Conservation (phyloP, 2,329 filamentous ascomycete species). For the Aureobasidium subglaciale region DNA sequence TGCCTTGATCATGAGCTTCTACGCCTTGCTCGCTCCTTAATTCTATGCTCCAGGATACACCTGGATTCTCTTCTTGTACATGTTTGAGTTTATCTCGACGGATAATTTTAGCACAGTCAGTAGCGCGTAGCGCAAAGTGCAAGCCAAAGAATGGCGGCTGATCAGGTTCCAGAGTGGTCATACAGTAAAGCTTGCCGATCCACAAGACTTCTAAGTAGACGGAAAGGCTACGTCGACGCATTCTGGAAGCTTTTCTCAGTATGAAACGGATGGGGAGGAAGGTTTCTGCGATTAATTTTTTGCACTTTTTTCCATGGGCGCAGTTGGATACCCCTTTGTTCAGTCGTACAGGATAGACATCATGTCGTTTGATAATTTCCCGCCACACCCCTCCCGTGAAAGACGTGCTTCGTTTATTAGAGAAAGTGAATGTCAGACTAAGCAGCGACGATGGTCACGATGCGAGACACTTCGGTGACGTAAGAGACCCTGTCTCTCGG, state of each 20-base stretch:
- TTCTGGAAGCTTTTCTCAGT: background rate
- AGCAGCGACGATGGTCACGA: too few relatives aligned
- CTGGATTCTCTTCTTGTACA: background rate
- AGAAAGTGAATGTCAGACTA: too few relatives aligned
- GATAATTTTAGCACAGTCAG: background rate
- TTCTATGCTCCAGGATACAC: background rate
- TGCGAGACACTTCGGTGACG: background rate
- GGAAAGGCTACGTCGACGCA: background rate
- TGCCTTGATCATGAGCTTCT: conserved; percentile 17
- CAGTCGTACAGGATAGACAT: background rate
- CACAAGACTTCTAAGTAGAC: too few relatives aligned
- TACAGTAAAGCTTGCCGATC: background rate
- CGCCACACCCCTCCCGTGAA: background rate
- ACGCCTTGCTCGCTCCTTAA: background rate
- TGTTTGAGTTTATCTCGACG: background rate
- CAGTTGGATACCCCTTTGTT: conserved; percentile 1
- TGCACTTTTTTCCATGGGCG: too few relatives aligned
- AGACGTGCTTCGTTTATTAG: too few relatives aligned
- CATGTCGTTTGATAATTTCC: background rate
- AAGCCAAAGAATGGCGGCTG: background rate
- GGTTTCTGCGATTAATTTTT: too few relatives aligned
- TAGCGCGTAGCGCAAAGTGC: background rate
- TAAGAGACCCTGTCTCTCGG: conserved; percentile 2
- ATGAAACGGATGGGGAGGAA: background rate
- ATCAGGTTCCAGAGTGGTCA: background rate